phyloP scores from a whole-genome alignment of 805 yeast species.

The Danielia reshetovae region DNA sequence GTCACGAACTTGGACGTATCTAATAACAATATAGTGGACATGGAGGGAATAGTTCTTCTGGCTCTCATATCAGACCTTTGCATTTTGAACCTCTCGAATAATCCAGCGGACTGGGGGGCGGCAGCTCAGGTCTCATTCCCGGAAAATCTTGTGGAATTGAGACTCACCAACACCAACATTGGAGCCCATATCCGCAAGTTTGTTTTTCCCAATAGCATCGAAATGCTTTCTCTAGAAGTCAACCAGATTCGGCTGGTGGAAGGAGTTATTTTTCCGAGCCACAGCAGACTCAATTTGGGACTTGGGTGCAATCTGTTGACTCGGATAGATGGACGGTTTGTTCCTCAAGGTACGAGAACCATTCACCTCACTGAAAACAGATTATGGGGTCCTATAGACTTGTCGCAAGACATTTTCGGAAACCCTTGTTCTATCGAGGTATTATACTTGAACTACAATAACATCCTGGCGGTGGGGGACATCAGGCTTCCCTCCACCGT shows the following conservation, averaged over 20 bases:
- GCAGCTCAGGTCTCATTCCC: conserved; percentile 10
- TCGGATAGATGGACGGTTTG: conserved; percentile 3
- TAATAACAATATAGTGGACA: conserved; percentile 5
- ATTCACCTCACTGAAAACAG: conserved; percentile 19
- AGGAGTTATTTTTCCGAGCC: conserved; percentile 14
- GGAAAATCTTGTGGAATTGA: conserved; percentile 8
- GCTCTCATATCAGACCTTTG: conserved; percentile 5
- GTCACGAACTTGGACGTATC: conserved; percentile 6
- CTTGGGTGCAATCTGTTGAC: conserved; percentile 17
- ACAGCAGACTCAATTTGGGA: conserved; percentile 11
- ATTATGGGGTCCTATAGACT: conserved; percentile 11
- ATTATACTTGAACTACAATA: conserved; percentile 15
- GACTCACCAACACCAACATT: conserved; percentile 14
- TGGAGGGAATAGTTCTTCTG: neutral
- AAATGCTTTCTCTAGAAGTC: conserved; percentile 15
- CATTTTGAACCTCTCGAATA: conserved; percentile 15
- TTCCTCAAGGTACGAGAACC: conserved; percentile 11
- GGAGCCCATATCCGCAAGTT: conserved; percentile 9
- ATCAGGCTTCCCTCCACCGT: conserved; percentile 12
- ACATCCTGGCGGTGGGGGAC: conserved; percentile 10
- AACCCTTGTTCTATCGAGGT: conserved; percentile 11
- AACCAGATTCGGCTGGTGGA: conserved; percentile 15
- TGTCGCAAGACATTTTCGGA: conserved; percentile 10
- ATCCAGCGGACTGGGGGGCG: conserved; percentile 18
- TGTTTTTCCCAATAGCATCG: conserved; percentile 14